These are phyloP conservation scores for Solanum aculeatissimum DNA, from an alignment of 305 asterid genomes.

Conservation along the genomic window DNA sequence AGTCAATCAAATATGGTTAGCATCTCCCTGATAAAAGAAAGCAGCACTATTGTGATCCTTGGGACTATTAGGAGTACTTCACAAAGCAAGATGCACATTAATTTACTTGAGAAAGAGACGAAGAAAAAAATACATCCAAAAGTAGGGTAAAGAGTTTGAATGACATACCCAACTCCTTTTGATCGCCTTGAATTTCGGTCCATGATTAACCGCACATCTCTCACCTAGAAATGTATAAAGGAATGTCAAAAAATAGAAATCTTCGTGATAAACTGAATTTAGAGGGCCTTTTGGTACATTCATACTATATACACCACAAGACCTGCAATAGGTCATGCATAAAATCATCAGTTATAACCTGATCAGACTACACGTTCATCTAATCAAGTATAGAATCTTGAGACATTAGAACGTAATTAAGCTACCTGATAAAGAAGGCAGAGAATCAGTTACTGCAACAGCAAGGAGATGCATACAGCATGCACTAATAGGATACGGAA, in stretches of 20 bases:
- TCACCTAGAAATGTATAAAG: constrained; percentile 41
- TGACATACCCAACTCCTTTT: constrained; percentile 95
- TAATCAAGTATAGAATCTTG: constrained; percentile 3
- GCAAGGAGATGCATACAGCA: constrained; percentile 7
- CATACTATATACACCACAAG: constrained; percentile 4
- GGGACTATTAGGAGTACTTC: neutral
- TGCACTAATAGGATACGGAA: constrained; percentile 4
- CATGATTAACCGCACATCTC: constrained; percentile 94
- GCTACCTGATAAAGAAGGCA: constrained; percentile 9
- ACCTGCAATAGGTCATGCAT: constrained; percentile 8
- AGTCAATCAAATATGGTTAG: neutral
- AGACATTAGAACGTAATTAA: neutral
- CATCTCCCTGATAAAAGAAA: neutral
- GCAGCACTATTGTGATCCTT: neutral
- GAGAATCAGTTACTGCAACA: constrained; percentile 7
- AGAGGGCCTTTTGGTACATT: constrained; percentile 8
- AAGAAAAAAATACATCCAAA: neutral
- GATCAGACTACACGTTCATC: neutral
- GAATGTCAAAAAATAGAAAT: neutral
- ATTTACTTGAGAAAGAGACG: neutral
- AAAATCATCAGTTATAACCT: constrained; percentile 3
- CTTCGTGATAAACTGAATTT: neutral
- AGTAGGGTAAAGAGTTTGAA: neutral
- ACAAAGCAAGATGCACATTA: neutral
- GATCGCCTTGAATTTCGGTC: constrained; percentile 95